A percentile compares a stretch with the other conserved stretches of the same genome.
phyloP scores from a whole-genome alignment of 2,329 filamentous ascomycete genomes.

The Paecilomyces variotii region DNA sequence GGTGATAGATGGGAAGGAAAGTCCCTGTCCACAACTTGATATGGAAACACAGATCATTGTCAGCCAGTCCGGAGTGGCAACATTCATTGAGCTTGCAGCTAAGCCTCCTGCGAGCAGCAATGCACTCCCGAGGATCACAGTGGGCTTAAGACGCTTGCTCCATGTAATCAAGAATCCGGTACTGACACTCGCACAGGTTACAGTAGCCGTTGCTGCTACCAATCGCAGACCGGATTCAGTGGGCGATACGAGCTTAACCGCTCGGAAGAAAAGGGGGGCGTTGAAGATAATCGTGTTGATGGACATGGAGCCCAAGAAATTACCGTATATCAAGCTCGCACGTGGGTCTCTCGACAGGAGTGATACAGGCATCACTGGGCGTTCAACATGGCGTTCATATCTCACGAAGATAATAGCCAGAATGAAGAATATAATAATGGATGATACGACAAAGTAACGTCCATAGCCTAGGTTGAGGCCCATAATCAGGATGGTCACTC shows the following conservation, averaged over 20 bases:
- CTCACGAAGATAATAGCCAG: slow-evolving; percentile 31
- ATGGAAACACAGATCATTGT: slow-evolving; percentile 54
- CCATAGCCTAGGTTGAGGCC: slow-evolving; percentile 46
- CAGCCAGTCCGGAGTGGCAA: slow-evolving; percentile 43
- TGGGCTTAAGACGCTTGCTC: slow-evolving; percentile 53
- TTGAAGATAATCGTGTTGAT: slow-evolving; percentile 58
- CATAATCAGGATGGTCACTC: slow-evolving; percentile 43
- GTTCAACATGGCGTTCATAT: slow-evolving; percentile 36
- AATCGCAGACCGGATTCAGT: slow-evolving; percentile 67
- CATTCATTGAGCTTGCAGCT: slow-evolving; percentile 43
- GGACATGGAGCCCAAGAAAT: slow-evolving; percentile 43
- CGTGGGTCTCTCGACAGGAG: slow-evolving; percentile 41
- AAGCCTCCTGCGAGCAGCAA: slow-evolving; percentile 45
- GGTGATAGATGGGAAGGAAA: slow-evolving; percentile 57
- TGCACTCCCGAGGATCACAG: slow-evolving; percentile 45
- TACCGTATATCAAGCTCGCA: slow-evolving; percentile 43
- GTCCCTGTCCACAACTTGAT: slow-evolving; percentile 51
- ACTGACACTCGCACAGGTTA: slow-evolving; percentile 47
- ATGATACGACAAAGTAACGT: slow-evolving; percentile 43
- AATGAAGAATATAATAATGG: slow-evolving; percentile 35
- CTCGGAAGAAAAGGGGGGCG: slow-evolving; percentile 68
- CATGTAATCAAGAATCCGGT: slow-evolving; percentile 57
- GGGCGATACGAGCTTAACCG: slow-evolving; percentile 60
- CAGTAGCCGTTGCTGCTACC: slow-evolving; percentile 52
- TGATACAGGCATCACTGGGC: slow-evolving; percentile 43